Evolutionary conservation across 2,329 filamentous ascomycete genomes (phyloP).

Genomic region (Hypoxylon sp.): DNA sequence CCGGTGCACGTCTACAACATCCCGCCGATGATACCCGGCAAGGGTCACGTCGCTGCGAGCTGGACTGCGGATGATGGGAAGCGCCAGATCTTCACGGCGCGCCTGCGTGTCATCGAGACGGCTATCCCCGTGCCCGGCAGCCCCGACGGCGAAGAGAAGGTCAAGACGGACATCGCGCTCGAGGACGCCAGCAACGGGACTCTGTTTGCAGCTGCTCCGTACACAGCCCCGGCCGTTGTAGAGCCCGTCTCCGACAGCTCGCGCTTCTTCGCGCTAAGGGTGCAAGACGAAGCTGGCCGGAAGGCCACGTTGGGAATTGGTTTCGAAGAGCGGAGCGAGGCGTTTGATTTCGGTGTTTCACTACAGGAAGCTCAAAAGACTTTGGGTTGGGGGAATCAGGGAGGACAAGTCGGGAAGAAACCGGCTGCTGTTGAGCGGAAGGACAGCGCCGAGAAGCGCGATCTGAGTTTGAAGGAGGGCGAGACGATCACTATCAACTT

Average conservation of each 20-base stretch:
- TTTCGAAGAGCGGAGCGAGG: slow-evolving; percentile 88
- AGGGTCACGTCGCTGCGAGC: slow-evolving; percentile 81
- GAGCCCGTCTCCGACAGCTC: slow-evolving; percentile 84
- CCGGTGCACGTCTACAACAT: slow-evolving; percentile 90
- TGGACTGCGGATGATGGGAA: slow-evolving; percentile 81
- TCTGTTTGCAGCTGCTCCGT: slow-evolving; percentile 88
- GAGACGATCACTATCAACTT: slow-evolving; percentile 90
- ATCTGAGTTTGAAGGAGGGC: slow-evolving; percentile 89
- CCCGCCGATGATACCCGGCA: slow-evolving; percentile 82
- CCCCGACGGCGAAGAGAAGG: slow-evolving; percentile 61
- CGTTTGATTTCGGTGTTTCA: slow-evolving; percentile 87
- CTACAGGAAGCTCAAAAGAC: slow-evolving; percentile 83
- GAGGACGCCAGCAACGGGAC: slow-evolving; percentile 81
- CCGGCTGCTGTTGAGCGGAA: slow-evolving; percentile 56
- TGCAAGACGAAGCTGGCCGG: slow-evolving; percentile 80
- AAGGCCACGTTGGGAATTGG: slow-evolving; percentile 88
- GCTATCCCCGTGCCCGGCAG: slow-evolving; percentile 65
- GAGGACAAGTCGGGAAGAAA: slow-evolving; percentile 56
- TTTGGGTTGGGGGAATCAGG: slow-evolving; percentile 70
- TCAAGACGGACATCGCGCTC: slow-evolving; percentile 82
- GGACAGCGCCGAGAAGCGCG: slow-evolving; percentile 71
- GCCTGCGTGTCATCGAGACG: slow-evolving; percentile 84
- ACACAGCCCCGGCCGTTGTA: slow-evolving; percentile 75
- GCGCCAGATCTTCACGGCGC: slow-evolving; percentile 87
- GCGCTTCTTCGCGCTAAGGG: slow-evolving; percentile 87